A percentile compares a stretch with the other conserved stretches of the same genome.
These are phyloP conservation scores for Brettanomyces bruxellensis DNA, from an alignment of 805 yeast genomes.

Conservation along the genomic window DNA sequence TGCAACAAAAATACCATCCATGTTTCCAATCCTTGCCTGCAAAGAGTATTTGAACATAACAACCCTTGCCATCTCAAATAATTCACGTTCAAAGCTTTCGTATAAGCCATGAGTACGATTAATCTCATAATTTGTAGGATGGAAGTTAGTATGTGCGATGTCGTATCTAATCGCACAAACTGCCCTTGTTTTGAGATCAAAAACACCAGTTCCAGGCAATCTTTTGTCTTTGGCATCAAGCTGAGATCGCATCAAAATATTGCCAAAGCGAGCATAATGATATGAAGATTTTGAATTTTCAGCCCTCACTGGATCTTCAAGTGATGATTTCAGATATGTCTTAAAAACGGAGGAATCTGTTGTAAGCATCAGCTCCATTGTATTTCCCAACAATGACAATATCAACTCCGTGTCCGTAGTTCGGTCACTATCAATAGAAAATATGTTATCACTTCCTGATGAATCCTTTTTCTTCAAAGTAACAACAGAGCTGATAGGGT, in stretches of 20 bases:
- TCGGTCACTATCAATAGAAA: constrained; percentile 65
- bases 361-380: constrained; percentile 69
- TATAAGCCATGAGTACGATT: constrained; percentile 49
- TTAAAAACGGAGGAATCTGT: constrained; percentile 44
- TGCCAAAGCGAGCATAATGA: constrained; percentile 63
- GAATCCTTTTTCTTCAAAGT: constrained; percentile 25
- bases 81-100: constrained; percentile 81
- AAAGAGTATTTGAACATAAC: constrained; percentile 77
- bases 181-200: constrained; percentile 89
- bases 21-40: constrained; percentile 90
- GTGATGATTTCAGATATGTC: constrained; percentile 20
- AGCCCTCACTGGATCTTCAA: constrained; percentile 2
- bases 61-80: constrained; percentile 62
- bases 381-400: constrained; percentile 67
- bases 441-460: constrained; percentile 20
- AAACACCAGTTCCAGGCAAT: constrained; percentile 84
- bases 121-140: constrained; percentile 61
- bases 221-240: constrained; percentile 71
- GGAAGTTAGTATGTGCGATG: constrained; percentile 40
- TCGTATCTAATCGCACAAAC: constrained; percentile 81
- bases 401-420: constrained; percentile 58
- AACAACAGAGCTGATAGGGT: constrained; percentile 52
- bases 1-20: constrained; percentile 94
- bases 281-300: constrained; percentile 27
- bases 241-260: constrained; percentile 81